Evolutionary conservation across 176 grass and related monocot genomes (phyloP).

Genomic region (Ensete ventricosum): DNA sequence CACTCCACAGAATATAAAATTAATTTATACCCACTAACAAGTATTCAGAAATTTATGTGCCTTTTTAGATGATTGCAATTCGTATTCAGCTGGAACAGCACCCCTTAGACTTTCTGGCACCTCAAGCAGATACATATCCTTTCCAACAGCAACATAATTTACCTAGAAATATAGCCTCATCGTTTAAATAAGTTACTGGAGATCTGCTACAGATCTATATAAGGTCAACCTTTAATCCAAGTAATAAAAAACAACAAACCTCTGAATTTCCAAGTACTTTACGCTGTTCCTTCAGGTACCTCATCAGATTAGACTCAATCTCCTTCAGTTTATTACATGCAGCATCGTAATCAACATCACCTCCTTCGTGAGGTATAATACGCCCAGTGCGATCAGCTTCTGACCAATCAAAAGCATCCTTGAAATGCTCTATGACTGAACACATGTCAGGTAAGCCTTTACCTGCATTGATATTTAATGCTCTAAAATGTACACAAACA

Average conservation of each 20-base stretch:
- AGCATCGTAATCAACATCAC: conserved; percentile 72
- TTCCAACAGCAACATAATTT: conserved; percentile 85
- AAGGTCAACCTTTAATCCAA: neutral
- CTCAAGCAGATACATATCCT: conserved; percentile 78
- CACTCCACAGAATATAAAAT: no score
- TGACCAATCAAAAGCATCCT: conserved; percentile 97
- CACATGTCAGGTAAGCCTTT: conserved; percentile 59
- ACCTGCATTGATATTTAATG: conserved; percentile 45
- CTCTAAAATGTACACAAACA: neutral
- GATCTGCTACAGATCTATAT: conserved; percentile 17
- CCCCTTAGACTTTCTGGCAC: conserved; percentile 52
- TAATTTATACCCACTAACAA: neutral
- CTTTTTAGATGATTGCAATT: conserved; percentile 90
- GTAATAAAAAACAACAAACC: conserved; percentile 26
- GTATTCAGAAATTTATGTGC: conserved; percentile 17
- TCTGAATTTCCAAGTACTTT: conserved; percentile 43
- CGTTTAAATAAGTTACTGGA: neutral
- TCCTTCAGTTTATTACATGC: conserved; percentile 47
- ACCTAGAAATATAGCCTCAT: conserved; percentile 30
- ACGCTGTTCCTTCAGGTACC: conserved; percentile 76
- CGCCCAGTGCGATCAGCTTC: conserved; percentile 68
- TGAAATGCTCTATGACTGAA: conserved; percentile 60
- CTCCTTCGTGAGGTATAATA: conserved; percentile 77
- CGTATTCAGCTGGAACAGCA: conserved; percentile 68
- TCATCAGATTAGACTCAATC: conserved; percentile 45